Conservation (phyloP, 352 stramenopile genomes). For the Phytophthora pinifolia region DNA sequence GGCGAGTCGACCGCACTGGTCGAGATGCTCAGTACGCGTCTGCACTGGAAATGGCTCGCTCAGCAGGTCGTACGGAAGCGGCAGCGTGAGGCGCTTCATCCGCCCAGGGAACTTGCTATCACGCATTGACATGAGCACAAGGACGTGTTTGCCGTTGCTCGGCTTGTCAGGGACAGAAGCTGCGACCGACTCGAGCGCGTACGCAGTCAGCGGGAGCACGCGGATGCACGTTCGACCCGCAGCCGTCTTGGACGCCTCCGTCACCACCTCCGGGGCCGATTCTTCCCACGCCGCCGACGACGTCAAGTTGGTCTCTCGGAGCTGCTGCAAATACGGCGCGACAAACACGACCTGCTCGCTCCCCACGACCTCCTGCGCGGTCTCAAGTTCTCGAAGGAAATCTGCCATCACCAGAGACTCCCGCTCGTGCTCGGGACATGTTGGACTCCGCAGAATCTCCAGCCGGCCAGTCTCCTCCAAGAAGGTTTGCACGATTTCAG, state of each 20-base stretch:
- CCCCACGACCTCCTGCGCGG: conserved; percentile 52
- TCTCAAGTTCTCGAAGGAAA: conserved; percentile 67
- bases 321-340: conserved; percentile 66
- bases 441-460: conserved; percentile 47
- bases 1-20: conserved; percentile 45
- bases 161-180: conserved; percentile 8
- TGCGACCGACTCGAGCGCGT: conserved; percentile 39
- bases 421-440: conserved; percentile 46
- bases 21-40: conserved; percentile 50
- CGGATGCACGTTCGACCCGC: conserved; percentile 24
- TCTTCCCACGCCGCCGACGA: conserved; percentile 24
- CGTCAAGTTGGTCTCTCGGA: conserved; percentile 46
- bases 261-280: conserved; percentile 2
- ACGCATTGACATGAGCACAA: conserved; percentile 70
- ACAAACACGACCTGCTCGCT: conserved; percentile 68
- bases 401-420: conserved; percentile 64
- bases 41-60: conserved; percentile 58
- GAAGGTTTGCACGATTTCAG: conserved; percentile 65
- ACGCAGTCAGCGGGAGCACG: conserved; percentile 53
- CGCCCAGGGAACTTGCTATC: conserved; percentile 79
- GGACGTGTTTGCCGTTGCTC: conserved; percentile 11
- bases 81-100: conserved; percentile 66
- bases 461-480: conserved; percentile 53
- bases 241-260: neutral
- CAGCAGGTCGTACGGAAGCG: conserved; percentile 55